Evolutionary conservation across 148 eudicot species (phyloP).

Genomic region (Diospyros kaki): DNA sequence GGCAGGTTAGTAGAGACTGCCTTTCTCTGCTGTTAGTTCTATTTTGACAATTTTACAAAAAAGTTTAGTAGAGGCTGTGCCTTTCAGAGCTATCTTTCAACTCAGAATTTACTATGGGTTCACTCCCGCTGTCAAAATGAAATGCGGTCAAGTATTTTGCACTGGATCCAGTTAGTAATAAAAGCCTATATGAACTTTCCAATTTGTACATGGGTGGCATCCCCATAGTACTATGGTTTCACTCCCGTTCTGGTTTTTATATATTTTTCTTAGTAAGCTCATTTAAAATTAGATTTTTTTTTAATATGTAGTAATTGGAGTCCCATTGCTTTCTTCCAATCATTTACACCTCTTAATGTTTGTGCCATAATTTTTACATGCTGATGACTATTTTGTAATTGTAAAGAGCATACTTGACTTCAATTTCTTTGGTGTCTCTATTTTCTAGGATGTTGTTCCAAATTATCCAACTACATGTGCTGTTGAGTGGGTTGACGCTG

Average conservation of each 20-base stretch:
- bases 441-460: slow-evolving; percentile 77
- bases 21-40: slow-evolving; percentile 4
- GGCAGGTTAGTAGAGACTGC: slow-evolving; percentile 72
- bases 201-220: too few relatives aligned
- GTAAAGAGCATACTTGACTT: neutral
- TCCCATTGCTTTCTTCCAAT: neutral
- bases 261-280: too few relatives aligned
- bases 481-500: slow-evolving; percentile 95
- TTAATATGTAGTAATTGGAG: neutral
- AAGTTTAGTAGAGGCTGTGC: neutral
- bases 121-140: too few relatives aligned
- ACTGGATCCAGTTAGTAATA: too few relatives aligned
- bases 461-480: slow-evolving; percentile 72
- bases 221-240: too few relatives aligned
- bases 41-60: slow-evolving; percentile 1
- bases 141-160: too few relatives aligned
- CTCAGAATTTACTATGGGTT: too few relatives aligned
- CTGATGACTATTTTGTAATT: neutral
- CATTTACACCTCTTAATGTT: neutral
- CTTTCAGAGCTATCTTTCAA: too few relatives aligned
- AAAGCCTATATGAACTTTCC: too few relatives aligned
- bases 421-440: slow-evolving; percentile 1
- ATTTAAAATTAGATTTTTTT: neutral
- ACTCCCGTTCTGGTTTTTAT: too few relatives aligned
- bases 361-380: neutral